A percentile compares a stretch with the other conserved stretches of the same genome.
Evolutionary conservation across 306 rosid genomes (phyloP).

Genomic region (Phaseolus lunatus): DNA sequence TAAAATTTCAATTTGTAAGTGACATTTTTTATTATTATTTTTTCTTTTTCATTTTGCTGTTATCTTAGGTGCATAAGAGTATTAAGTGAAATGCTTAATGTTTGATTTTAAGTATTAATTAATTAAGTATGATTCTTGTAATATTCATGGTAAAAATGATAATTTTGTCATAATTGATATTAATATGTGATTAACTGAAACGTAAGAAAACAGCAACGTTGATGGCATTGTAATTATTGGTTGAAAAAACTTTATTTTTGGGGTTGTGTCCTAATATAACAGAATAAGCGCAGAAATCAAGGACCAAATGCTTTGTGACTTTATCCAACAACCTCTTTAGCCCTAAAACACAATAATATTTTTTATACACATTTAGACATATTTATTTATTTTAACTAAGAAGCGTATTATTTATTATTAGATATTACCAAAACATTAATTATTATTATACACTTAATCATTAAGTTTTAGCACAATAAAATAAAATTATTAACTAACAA

Average conservation of each 20-base stretch:
- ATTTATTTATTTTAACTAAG: not conserved
- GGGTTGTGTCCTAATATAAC: not conserved
- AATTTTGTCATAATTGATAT: too few relatives aligned
- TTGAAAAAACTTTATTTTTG: not conserved
- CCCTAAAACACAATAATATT: not conserved
- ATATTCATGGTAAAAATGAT: too few relatives aligned
- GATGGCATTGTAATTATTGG: not conserved
- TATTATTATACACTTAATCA: not conserved
- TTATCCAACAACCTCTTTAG: not conserved
- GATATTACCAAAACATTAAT: not conserved
- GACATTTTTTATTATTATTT: too few relatives aligned
- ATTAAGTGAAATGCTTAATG: too few relatives aligned
- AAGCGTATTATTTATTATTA: not conserved
- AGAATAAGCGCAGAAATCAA: not conserved
- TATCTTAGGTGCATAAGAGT: too few relatives aligned
- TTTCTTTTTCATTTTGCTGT: too few relatives aligned
- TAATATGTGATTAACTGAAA: too few relatives aligned
- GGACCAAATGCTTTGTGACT: not conserved
- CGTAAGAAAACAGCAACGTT: not conserved
- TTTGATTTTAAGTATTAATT: too few relatives aligned
- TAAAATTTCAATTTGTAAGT: too few relatives aligned
- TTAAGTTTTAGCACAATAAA: too few relatives aligned
- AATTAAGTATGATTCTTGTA: too few relatives aligned
- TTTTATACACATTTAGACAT: not conserved
- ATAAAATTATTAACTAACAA: too few relatives aligned